These are phyloP conservation scores for Arachnomyces sp. DNA, from an alignment of 2,329 filamentous ascomycete genomes.

Conservation along the genomic window DNA sequence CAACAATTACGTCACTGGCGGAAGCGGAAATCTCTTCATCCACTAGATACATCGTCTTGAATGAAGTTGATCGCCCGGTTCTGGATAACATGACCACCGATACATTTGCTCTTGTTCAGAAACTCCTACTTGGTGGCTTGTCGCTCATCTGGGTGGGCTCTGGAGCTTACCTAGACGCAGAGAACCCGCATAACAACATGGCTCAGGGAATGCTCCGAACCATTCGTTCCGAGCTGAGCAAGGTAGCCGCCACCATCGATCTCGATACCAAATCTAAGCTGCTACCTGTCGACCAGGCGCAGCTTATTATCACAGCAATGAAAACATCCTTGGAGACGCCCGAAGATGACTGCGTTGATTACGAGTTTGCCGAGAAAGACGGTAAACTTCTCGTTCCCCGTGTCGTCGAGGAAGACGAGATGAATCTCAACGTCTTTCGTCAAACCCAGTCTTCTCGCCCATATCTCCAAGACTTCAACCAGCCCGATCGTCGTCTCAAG, in stretches of 20 bases:
- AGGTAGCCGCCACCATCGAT: background rate
- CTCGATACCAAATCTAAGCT: too few species aligned
- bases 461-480: conserved; percentile 5
- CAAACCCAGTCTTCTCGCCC: conserved; percentile 4
- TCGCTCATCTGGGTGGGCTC: too few species aligned
- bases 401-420: conserved; percentile 2
- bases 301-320: too few species aligned
- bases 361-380: background rate
- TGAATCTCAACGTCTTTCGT: conserved; percentile 4
- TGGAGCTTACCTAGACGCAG: background rate
- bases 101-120: conserved; percentile 1
- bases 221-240: conserved; percentile 9
- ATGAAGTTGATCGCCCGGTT: conserved; percentile 5
- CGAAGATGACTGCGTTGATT: too few species aligned
- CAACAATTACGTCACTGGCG: too few species aligned
- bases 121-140: background rate
- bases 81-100: background rate
- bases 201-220: conserved; percentile 9
- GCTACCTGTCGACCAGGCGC: too few species aligned
- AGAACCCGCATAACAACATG: conserved; percentile 4
- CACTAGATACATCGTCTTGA: conserved; percentile 1
- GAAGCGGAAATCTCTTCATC: too few species aligned
- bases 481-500: conserved; percentile 5
- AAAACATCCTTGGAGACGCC: too few species aligned
- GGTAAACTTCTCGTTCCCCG: conserved; percentile 6